Evolutionary conservation across 805 yeast species (phyloP).

Genomic region (Teunomyces aglyptinius): DNA sequence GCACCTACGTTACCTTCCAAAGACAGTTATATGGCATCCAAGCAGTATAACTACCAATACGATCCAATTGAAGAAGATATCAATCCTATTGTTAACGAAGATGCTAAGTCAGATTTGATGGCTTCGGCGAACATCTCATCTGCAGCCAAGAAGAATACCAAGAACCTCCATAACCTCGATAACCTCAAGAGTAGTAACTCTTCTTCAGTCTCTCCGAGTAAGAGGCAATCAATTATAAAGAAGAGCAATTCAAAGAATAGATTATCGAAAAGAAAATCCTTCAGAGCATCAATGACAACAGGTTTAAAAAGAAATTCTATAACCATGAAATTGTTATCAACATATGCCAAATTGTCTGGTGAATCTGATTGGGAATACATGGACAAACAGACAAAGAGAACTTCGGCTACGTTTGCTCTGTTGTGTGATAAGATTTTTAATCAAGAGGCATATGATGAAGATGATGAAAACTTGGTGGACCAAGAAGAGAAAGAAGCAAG

Average conservation of each 20-base stretch:
- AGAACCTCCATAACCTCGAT: neutral
- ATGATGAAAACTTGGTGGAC: constrained; percentile 46
- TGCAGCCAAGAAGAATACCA: neutral
- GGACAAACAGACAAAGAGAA: constrained; percentile 71
- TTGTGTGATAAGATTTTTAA: constrained; percentile 75
- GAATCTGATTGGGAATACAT: constrained; percentile 67
- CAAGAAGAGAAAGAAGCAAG: constrained; percentile 42
- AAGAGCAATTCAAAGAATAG: constrained; percentile 28
- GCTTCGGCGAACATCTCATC: constrained; percentile 26
- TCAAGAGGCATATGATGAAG: constrained; percentile 54
- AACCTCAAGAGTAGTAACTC: neutral
- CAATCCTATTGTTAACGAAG: neutral
- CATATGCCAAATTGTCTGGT: constrained; percentile 67
- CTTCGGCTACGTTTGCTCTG: constrained; percentile 75
- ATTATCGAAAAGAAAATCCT: constrained; percentile 33
- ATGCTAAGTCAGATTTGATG: constrained; percentile 19
- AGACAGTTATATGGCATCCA: constrained; percentile 18
- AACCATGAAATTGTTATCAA: constrained; percentile 65
- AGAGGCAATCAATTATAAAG: constrained; percentile 28
- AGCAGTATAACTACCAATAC: constrained; percentile 4
- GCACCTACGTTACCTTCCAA: constrained; percentile 45
- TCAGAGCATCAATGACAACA: constrained; percentile 39
- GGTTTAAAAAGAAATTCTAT: constrained; percentile 66
- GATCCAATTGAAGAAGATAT: constrained; percentile 5
- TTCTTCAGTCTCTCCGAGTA: constrained; percentile 14